Base-by-base conservation (phyloP, 116 monocot genomes). In the Zostera marina region DNA sequence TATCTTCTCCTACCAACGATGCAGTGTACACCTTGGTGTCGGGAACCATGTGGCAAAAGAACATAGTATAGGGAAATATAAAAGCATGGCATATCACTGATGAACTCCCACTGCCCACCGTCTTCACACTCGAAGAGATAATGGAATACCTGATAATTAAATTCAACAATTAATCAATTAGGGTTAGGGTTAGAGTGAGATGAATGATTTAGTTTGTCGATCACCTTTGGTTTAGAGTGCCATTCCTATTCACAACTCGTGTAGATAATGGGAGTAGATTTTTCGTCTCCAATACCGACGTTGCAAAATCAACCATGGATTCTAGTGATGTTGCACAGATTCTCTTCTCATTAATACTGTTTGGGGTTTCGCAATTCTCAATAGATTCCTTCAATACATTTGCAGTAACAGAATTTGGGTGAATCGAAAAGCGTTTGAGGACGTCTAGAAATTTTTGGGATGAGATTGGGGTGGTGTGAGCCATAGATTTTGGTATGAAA, bases 291-390 rank as follows among this genome's bases (percentile, higher is more conserved):
- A 81, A 44, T 19, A 42, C 74, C 0, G 54, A 9, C 16, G 54
- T 74, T 53, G 61, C 65, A 65, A 83, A 83, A 10, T 88, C 88
- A 7, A 88, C 80, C 88, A 88, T 88, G 25, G 79, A 79, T 53
- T 88, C 79, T 5, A 88, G 56, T 3, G 83, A 88, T 10, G 82
- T 83, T 8, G 75, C 80, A 49, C 83, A 83, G 45, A 3, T 14
- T 42, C 75, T 83, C 42, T 1, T 73, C 78, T 88, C 80, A 2
- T 74, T 77, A 4, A 3, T 22, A 0, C 21, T 52, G 5, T 68
- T 63, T 4, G 67, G 61, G 21, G 49, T 57, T 52, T 88, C 80
- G 65, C 88, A 88, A 19, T 58, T 64, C 1, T 1, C 9, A 0
- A 80, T 60, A 0, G 73, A 73, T 21, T 42, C 21, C 69, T 58